Percentiles rank a stretch among this genome's conserved stretches.
These are phyloP conservation scores for Bremia lactucae DNA, from an alignment of 352 stramenopile genomes.

Conservation along the genomic window DNA sequence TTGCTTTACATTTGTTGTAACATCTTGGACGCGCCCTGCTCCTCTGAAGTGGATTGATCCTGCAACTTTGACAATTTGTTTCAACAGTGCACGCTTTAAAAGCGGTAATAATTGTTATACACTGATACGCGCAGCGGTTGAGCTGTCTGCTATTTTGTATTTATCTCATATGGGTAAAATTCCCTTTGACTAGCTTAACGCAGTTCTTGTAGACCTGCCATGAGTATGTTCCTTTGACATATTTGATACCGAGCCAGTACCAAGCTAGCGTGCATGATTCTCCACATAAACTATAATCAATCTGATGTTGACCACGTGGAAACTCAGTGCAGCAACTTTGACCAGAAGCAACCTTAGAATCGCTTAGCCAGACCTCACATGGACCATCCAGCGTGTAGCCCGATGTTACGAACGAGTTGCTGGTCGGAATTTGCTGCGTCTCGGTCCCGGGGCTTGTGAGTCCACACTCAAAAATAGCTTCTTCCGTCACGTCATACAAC, in stretches of 20 bases:
- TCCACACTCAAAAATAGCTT: conserved; percentile 43
- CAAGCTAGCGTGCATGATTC: conserved; percentile 32
- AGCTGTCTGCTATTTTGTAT: too few relatives aligned
- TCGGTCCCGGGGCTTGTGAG: conserved; percentile 34
- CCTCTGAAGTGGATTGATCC: too few relatives aligned
- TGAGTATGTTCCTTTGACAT: conserved; percentile 35
- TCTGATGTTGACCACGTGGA: conserved; percentile 19
- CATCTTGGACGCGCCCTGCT: too few relatives aligned
- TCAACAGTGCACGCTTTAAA: too few relatives aligned
- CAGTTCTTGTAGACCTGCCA: conserved; percentile 65
- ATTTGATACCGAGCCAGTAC: conserved; percentile 52
- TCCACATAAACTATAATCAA: conserved; percentile 45
- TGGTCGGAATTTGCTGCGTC: conserved; percentile 35
- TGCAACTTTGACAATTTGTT: too few relatives aligned
- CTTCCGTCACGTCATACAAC: conserved; percentile 37
- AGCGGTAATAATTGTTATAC: too few relatives aligned
- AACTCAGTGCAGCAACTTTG: conserved; percentile 39
- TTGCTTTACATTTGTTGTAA: too few relatives aligned
- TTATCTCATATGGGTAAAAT: too few relatives aligned
- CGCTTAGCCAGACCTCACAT: conserved; percentile 48
- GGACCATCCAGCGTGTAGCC: conserved; percentile 50
- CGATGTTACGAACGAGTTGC: conserved; percentile 29
- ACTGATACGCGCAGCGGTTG: too few relatives aligned
- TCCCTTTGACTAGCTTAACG: conserved; percentile 18
- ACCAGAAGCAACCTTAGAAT: conserved; percentile 26